Percentiles rank a stretch among this genome's conserved stretches.
phyloP scores from a whole-genome alignment of 148 eudicot species.

The Nepenthes gracilis region DNA sequence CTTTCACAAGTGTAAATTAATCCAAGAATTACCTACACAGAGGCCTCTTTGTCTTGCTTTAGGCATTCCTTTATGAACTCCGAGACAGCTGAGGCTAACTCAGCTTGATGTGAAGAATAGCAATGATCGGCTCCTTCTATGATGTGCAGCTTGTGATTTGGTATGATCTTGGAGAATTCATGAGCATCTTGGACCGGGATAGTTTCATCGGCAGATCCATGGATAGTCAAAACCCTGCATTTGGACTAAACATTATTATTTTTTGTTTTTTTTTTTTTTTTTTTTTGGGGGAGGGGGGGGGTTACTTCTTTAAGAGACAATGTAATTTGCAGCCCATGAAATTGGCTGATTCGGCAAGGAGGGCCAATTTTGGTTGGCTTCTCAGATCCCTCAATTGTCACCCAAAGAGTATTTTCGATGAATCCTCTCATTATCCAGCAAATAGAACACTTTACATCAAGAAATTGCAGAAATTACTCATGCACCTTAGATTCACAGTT shows the following conservation, averaged over 20 bases:
- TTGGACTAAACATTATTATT: conserved; percentile 4
- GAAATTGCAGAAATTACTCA: too few species aligned
- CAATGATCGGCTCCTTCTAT: conserved; percentile 70
- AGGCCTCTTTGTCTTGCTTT: conserved; percentile 16
- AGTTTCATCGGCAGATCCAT: conserved; percentile 64
- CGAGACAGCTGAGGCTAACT: conserved; percentile 39
- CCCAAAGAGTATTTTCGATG: too few species aligned
- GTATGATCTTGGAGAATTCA: conserved; percentile 62
- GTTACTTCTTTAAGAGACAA: too few species aligned
- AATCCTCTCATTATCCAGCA: too few species aligned
- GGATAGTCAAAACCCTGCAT: conserved; percentile 64
- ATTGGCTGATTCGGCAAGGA: too few species aligned
- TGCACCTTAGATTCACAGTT: too few species aligned
- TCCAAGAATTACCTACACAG: not conserved
- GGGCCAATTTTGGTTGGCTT: too few species aligned
- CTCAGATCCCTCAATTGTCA: too few species aligned
- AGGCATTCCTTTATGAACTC: conserved; percentile 54
- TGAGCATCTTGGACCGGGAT: conserved; percentile 63
- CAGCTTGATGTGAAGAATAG: conserved; percentile 40
- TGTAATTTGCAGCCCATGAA: too few species aligned
- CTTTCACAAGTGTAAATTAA: not conserved
- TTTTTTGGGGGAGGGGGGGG: not conserved
- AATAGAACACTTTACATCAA: too few species aligned
- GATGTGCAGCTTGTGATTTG: conserved; percentile 54
- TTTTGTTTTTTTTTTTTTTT: not conserved